Percentiles rank a stretch among this genome's conserved stretches.
phyloP scores from a whole-genome alignment of 129 eudicot species.

The Ambrosia trifida region DNA sequence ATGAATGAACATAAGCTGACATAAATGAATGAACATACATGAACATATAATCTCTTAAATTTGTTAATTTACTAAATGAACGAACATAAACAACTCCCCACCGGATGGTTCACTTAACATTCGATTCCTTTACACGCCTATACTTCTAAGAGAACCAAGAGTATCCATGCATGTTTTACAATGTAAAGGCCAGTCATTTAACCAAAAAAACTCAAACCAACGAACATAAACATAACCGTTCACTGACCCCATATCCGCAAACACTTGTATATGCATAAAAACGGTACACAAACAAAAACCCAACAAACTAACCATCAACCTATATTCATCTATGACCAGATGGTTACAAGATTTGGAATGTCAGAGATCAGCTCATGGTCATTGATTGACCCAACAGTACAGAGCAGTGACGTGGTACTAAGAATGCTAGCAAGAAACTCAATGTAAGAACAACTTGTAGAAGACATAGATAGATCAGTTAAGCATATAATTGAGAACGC shows the following conservation, averaged over 20 bases:
- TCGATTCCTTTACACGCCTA: no score
- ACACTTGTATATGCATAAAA: neutral
- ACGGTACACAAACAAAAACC: neutral
- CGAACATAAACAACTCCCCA: neutral
- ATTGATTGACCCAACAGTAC: slow-evolving; percentile 58
- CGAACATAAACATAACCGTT: neutral
- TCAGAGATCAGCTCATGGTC: slow-evolving; percentile 92
- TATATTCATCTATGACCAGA: slow-evolving; percentile 37
- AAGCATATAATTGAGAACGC: slow-evolving; percentile 57
- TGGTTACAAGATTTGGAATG: slow-evolving; percentile 84
- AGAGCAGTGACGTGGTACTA: slow-evolving; percentile 62
- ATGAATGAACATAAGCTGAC: no score
- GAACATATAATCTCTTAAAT: no score
- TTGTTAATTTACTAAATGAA: neutral
- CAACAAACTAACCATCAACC: neutral
- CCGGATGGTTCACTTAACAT: no score
- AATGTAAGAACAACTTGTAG: slow-evolving; percentile 84
- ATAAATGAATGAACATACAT: no score
- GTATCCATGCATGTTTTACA: neutral
- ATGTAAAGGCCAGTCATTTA: neutral
- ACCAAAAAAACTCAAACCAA: neutral
- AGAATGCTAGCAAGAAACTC: slow-evolving; percentile 83
- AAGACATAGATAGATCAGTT: slow-evolving; percentile 67
- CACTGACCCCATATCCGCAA: neutral
- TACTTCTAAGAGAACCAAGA: no score